phyloP scores from a whole-genome alignment of 1,284 basidiomycete genomes.

The Apiotrichum sp. region DNA sequence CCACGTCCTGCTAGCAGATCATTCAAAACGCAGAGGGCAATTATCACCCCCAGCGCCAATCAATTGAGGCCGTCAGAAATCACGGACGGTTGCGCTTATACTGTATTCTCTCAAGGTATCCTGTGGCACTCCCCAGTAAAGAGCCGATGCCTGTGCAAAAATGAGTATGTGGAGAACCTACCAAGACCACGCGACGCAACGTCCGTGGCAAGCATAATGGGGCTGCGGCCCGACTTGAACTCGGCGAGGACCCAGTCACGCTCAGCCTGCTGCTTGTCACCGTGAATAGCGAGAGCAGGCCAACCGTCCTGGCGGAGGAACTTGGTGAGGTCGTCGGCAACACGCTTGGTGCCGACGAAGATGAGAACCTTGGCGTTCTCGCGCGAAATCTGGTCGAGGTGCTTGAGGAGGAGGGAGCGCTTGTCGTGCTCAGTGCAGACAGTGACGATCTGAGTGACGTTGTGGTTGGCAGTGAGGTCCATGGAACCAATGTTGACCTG shows the following conservation, averaged over 20 bases:
- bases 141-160: constrained; percentile 23
- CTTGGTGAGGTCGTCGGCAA: constrained; percentile 97
- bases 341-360: constrained; percentile 95
- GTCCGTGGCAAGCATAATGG: constrained; percentile 96
- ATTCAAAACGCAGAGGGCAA: constrained; percentile 1
- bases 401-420: constrained; percentile 89
- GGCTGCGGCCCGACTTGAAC: constrained; percentile 95
- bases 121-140: constrained; percentile 6
- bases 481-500: constrained; percentile 99
- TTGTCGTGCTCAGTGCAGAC: constrained; percentile 98
- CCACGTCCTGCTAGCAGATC: neutral
- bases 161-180: constrained; percentile 57
- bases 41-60: constrained; percentile 4
- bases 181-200: constrained; percentile 99
- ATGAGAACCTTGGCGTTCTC: constrained; percentile 99
- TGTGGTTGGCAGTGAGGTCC: constrained; percentile 97
- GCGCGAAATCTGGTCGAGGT: constrained; percentile 90
- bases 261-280: constrained; percentile 86
- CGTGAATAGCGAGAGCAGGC: constrained; percentile 97
- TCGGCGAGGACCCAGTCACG: constrained; percentile 98
- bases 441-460: constrained; percentile 92
- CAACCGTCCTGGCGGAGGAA: constrained; percentile 95
- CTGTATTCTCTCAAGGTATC: neutral
- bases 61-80: constrained; percentile 15
- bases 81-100: constrained; percentile 7